These are phyloP conservation scores for Salisapilia sapeloensis DNA, from an alignment of 352 stramenopile species.

Conservation along the genomic window DNA sequence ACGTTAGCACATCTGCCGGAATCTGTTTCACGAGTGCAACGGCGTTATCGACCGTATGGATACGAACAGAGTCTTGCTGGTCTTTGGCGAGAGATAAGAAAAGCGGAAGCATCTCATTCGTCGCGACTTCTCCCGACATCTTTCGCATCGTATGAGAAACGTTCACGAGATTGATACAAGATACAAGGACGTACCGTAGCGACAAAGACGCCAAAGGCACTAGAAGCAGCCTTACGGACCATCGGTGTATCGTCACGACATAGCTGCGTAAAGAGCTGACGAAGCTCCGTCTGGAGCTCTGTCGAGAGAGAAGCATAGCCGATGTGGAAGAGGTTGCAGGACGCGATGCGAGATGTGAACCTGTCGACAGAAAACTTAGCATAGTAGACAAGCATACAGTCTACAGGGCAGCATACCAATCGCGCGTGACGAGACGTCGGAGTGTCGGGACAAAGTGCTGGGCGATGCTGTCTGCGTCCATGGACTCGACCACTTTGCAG, in stretches of 20 bases:
- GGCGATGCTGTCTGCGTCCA: constrained; percentile 75
- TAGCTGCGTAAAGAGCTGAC: constrained; percentile 85
- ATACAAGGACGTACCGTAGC: constrained; percentile 14
- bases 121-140: constrained; percentile 45
- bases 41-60: constrained; percentile 96
- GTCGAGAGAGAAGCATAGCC: constrained; percentile 33
- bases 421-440: constrained; percentile 83
- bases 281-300: constrained; percentile 66
- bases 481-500: constrained; percentile 69
- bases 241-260: constrained; percentile 96
- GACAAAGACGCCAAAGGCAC: constrained; percentile 81
- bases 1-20: constrained; percentile 36
- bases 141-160: constrained; percentile 4
- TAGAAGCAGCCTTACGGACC: constrained; percentile 86
- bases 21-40: constrained; percentile 86
- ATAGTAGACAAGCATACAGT: neutral
- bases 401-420: constrained; percentile 86
- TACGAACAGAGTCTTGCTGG: constrained; percentile 92
- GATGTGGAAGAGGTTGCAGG: constrained; percentile 68
- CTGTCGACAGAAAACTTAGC: constrained; percentile 2
- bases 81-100: constrained; percentile 77
- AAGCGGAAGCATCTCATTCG: constrained; percentile 63
- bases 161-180: neutral
- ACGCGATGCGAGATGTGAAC: constrained; percentile 77
- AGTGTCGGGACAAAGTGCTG: constrained; percentile 90